Conservation (phyloP, 208 protist species). For the Strigomonas culicis region DNA sequence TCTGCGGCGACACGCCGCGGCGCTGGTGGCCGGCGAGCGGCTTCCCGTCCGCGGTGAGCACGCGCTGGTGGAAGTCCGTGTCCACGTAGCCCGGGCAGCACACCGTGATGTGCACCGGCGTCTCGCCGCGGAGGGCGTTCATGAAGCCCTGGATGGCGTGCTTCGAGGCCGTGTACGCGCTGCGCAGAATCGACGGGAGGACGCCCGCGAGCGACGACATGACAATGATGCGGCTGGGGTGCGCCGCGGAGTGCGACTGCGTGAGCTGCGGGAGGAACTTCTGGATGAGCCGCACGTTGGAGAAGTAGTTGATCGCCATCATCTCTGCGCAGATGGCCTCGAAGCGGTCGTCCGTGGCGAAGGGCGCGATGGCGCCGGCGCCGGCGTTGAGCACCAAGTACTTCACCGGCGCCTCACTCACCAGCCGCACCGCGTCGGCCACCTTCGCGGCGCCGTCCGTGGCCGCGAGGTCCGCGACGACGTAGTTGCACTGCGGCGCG, state of each 20-base stretch:
- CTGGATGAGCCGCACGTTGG: constrained; percentile 79
- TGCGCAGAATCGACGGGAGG: constrained; percentile 71
- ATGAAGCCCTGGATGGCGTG: constrained; percentile 87
- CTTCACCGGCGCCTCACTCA: constrained; percentile 25
- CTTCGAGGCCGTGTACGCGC: constrained; percentile 80
- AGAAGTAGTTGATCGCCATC: constrained; percentile 88
- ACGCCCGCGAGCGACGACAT: constrained; percentile 79
- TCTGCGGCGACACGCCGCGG: constrained; percentile 47
- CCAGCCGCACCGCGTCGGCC: constrained; percentile 19
- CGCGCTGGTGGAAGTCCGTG: constrained; percentile 76
- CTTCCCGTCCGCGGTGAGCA: constrained; percentile 33
- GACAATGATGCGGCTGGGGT: constrained; percentile 62
- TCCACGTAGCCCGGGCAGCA: constrained; percentile 86
- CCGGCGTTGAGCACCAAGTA: constrained; percentile 86
- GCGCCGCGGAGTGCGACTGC: constrained; percentile 22
- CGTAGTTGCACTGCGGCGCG: constrained; percentile 40
- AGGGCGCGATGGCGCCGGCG: constrained; percentile 65
- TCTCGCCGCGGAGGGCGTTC: constrained; percentile 81
- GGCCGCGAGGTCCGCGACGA: constrained; percentile 60
- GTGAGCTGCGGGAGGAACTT: constrained; percentile 50
- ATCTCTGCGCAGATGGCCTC: constrained; percentile 51
- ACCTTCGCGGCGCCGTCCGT: constrained; percentile 37
- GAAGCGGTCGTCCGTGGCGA: constrained; percentile 45
- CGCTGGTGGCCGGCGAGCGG: constrained; percentile 34
- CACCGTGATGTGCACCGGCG: constrained; percentile 58